Conservation (phyloP, 2,329 filamentous ascomycete genomes). For the Phoma herbarum region DNA sequence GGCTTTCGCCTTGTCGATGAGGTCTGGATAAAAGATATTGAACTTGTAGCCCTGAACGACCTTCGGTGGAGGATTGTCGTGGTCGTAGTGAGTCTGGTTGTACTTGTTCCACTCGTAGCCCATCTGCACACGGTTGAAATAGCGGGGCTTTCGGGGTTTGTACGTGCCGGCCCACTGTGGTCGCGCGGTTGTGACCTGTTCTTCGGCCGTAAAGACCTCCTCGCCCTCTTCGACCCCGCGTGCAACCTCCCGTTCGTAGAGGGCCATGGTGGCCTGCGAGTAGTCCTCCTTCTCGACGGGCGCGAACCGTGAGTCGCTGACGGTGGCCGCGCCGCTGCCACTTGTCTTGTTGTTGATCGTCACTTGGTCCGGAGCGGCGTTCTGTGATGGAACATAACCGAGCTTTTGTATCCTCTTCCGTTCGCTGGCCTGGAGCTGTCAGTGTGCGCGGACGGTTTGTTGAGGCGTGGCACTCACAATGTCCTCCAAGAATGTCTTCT, state of each 20-base stretch:
- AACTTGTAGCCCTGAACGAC: conserved; percentile 99
- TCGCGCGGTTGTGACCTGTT: conserved; percentile 72
- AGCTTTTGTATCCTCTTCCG: conserved; percentile 69
- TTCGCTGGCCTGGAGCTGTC: conserved; percentile 58
- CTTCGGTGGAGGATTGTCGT: conserved; percentile 96
- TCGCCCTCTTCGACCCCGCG: conserved; percentile 92
- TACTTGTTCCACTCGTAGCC: conserved; percentile 99
- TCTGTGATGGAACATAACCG: conserved; percentile 72
- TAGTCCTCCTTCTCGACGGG: conserved; percentile 77
- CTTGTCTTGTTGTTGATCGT: conserved; percentile 42
- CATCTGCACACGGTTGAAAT: conserved; percentile 99
- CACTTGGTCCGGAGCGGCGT: conserved; percentile 47
- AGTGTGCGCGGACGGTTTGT: not conserved
- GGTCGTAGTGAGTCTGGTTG: conserved; percentile 99
- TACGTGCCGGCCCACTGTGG: conserved; percentile 86
- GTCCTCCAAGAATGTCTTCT: conserved; percentile 65
- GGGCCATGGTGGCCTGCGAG: conserved; percentile 83
- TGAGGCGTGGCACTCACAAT: conserved; percentile 54
- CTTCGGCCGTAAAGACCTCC: conserved; percentile 93
- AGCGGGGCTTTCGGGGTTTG: conserved; percentile 88
- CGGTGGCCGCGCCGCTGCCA: conserved; percentile 55
- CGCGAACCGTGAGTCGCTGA: conserved; percentile 74
- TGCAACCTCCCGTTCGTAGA: conserved; percentile 93
- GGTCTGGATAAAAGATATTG: conserved; percentile 98
- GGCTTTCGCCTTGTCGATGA: conserved; percentile 93